Conservation (phyloP, 306 rosid genomes). For the Gastrolobium villosum region DNA sequence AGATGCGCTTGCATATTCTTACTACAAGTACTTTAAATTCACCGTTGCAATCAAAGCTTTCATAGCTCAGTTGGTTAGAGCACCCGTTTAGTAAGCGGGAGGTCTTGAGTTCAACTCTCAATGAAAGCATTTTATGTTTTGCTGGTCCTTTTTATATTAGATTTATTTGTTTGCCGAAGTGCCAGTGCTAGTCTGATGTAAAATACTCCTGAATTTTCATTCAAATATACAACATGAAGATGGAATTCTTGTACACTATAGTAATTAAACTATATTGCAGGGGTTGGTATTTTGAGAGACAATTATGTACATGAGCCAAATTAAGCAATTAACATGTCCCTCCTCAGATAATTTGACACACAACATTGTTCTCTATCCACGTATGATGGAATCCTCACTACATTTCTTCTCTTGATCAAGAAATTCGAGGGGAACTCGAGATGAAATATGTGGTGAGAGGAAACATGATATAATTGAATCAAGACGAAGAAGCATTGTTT, state of each 20-base stretch:
- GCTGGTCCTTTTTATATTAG: neutral
- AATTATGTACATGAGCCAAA: slow-evolving; percentile 26
- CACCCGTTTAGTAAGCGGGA: slow-evolving; percentile 1
- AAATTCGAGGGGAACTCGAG: slow-evolving; percentile 19
- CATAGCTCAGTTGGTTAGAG: neutral
- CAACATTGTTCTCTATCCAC: slow-evolving; percentile 8
- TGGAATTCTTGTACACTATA: slow-evolving; percentile 34
- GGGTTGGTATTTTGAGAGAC: slow-evolving; percentile 24
- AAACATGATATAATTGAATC: slow-evolving; percentile 21
- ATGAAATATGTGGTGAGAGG: neutral
- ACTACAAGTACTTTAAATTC: no score
- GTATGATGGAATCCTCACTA: neutral
- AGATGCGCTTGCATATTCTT: no score
- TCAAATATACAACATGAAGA: neutral
- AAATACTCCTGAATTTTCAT: neutral
- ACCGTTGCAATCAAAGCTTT: no score
- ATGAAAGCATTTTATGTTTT: neutral
- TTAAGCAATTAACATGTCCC: slow-evolving; percentile 27
- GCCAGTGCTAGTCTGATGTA: neutral
- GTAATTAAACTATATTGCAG: neutral
- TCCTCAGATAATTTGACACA: slow-evolving; percentile 31
- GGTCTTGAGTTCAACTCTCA: neutral
- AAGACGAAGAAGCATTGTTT: slow-evolving; percentile 15
- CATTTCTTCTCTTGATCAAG: slow-evolving; percentile 9
- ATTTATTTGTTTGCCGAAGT: neutral